Percentiles rank a stretch among this genome's conserved stretches.
phyloP scores from a whole-genome alignment of 2,329 filamentous ascomycete genomes.

The Didymella segeticola region DNA sequence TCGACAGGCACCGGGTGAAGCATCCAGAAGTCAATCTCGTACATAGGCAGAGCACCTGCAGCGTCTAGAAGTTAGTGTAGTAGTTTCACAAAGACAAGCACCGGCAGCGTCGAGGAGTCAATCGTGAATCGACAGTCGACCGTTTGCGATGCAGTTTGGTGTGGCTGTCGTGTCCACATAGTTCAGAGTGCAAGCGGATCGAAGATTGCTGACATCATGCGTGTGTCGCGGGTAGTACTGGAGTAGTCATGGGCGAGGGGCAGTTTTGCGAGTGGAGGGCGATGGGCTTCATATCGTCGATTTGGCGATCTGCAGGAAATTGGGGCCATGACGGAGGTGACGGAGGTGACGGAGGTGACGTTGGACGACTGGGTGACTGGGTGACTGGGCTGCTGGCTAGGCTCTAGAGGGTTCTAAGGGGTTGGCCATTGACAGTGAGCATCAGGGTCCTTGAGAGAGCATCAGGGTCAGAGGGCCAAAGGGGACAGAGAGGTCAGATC shows the following conservation, averaged over 20 bases:
- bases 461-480: no score
- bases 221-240: neutral
- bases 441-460: neutral
- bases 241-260: neutral
- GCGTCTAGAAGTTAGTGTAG: no score
- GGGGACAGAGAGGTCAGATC: neutral
- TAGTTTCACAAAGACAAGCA: no score
- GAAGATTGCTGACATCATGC: neutral
- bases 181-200: neutral
- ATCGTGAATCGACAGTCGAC: no score
- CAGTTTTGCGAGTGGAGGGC: neutral
- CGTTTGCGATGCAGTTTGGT: no score
- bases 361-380: no score
- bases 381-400: no score
- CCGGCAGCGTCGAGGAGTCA: no score
- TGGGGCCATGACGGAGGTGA: conserved; percentile 1
- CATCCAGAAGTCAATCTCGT: neutral
- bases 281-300: conserved; percentile 13
- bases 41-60: no score
- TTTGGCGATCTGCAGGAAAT: neutral
- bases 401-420: no score
- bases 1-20: neutral
- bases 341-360: no score
- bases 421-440: neutral
- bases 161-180: no score